Conservation (phyloP, 31 red algal species). For the Bonnemaisonia californica region DNA sequence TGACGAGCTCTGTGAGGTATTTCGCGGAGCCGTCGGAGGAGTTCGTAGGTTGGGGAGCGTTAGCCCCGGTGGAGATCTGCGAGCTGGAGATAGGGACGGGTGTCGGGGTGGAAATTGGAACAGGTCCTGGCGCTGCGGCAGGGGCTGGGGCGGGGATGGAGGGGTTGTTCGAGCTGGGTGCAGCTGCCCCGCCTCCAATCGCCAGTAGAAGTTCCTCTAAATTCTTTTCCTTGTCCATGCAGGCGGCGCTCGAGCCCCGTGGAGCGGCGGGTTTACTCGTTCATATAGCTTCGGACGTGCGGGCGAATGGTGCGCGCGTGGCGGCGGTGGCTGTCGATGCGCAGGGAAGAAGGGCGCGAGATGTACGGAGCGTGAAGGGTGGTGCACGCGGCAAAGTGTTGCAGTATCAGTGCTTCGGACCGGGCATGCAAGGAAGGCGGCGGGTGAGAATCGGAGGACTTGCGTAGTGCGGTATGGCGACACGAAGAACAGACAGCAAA, state of each 20-base stretch:
- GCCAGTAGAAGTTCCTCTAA: constrained; percentile 49
- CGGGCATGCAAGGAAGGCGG: too few species aligned
- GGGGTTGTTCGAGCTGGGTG: not conserved
- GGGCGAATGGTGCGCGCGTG: too few species aligned
- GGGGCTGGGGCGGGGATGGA: not conserved
- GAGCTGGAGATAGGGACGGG: not conserved
- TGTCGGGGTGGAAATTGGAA: constrained; percentile 3
- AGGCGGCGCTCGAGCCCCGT: not conserved
- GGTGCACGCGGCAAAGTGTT: too few species aligned
- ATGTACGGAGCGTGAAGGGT: too few species aligned
- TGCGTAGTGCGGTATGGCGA: too few species aligned
- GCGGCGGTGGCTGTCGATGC: too few species aligned
- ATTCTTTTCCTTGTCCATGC: constrained; percentile 59
- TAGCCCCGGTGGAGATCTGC: not conserved
- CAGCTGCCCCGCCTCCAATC: constrained; percentile 29
- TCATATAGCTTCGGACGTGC: too few species aligned
- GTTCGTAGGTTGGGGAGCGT: not conserved
- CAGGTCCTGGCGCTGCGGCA: not conserved
- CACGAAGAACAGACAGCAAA: too few species aligned
- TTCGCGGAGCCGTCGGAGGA: not conserved
- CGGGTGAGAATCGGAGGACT: too few species aligned
- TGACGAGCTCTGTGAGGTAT: not conserved
- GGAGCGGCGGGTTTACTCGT: not conserved
- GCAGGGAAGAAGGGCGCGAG: too few species aligned
- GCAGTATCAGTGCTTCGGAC: too few species aligned